Evolutionary conservation across 1,139 yeast genomes (phyloP).

Genomic region (Hemisphaericaspora subhashii): DNA sequence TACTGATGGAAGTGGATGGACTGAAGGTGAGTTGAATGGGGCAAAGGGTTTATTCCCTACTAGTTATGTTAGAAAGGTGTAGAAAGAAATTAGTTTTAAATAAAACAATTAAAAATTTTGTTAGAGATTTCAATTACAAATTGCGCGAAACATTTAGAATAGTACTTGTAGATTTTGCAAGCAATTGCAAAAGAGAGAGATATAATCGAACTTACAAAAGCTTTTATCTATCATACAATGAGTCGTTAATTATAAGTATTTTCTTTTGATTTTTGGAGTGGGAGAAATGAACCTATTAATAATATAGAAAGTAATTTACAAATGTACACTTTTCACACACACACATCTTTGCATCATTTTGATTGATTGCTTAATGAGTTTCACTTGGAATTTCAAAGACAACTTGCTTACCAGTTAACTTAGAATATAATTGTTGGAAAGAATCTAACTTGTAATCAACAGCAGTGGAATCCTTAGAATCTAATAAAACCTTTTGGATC

Average conservation of each 20-base stretch:
- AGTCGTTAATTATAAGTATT: background rate
- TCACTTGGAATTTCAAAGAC: slow-evolving; percentile 93
- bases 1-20: slow-evolving; percentile 95
- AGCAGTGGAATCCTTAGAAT: slow-evolving; percentile 96
- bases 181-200: no score
- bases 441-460: slow-evolving; percentile 99
- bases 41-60: slow-evolving; percentile 79
- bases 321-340: slow-evolving; percentile 1
- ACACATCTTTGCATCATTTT: background rate
- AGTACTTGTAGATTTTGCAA: no score
- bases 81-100: slow-evolving; percentile 9
- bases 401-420: slow-evolving; percentile 99
- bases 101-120: no score
- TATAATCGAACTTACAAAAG: no score
- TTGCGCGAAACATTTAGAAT: no score
- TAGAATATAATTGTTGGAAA: slow-evolving; percentile 97
- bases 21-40: slow-evolving; percentile 84
- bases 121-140: no score
- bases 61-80: slow-evolving; percentile 54
- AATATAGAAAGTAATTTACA: slow-evolving; percentile 1
- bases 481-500: slow-evolving; percentile 96
- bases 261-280: background rate
- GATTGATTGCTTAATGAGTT: slow-evolving; percentile 34
- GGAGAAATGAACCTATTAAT: background rate
- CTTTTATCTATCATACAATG: no score